phyloP scores from a whole-genome alignment of 2,329 filamentous ascomycete genomes.

The Clarireedia paspali region DNA sequence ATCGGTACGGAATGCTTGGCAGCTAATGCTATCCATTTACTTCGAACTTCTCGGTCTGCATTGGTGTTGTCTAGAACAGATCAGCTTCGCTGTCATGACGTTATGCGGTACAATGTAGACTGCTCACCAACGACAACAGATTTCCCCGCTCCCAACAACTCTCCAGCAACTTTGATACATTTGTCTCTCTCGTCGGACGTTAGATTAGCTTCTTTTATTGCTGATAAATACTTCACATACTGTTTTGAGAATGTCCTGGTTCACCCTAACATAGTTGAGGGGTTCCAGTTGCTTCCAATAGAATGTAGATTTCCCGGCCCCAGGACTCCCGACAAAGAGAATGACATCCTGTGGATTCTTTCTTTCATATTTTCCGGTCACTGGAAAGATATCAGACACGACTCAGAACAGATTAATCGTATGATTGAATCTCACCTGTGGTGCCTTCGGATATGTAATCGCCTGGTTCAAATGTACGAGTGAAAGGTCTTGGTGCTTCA shows the following conservation, averaged over 20 bases:
- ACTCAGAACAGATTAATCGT: neutral
- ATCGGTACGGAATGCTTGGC: constrained; percentile 64
- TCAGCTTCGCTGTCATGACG: constrained; percentile 5
- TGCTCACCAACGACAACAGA: constrained; percentile 71
- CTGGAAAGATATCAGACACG: constrained; percentile 16
- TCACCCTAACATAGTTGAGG: constrained; percentile 74
- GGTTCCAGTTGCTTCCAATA: constrained; percentile 73
- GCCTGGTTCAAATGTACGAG: constrained; percentile 63
- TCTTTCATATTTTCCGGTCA: constrained; percentile 37
- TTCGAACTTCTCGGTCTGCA: constrained; percentile 66
- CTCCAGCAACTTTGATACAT: constrained; percentile 64
- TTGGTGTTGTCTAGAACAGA: constrained; percentile 80
- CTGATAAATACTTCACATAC: constrained; percentile 32
- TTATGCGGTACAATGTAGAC: constrained; percentile 7
- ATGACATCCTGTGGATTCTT: constrained; percentile 65
- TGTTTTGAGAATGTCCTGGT: constrained; percentile 82
- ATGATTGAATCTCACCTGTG: constrained; percentile 19
- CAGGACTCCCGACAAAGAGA: constrained; percentile 81
- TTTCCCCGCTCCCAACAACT: constrained; percentile 53
- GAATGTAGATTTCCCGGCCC: constrained; percentile 86
- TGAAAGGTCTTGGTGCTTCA: constrained; percentile 57
- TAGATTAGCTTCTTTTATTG: constrained; percentile 14
- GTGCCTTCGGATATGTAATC: constrained; percentile 39
- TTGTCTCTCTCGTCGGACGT: constrained; percentile 40
- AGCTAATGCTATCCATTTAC: constrained; percentile 72